Conservation (phyloP, 768 basidiomycete species). For the Gelatoporia subvermispora region DNA sequence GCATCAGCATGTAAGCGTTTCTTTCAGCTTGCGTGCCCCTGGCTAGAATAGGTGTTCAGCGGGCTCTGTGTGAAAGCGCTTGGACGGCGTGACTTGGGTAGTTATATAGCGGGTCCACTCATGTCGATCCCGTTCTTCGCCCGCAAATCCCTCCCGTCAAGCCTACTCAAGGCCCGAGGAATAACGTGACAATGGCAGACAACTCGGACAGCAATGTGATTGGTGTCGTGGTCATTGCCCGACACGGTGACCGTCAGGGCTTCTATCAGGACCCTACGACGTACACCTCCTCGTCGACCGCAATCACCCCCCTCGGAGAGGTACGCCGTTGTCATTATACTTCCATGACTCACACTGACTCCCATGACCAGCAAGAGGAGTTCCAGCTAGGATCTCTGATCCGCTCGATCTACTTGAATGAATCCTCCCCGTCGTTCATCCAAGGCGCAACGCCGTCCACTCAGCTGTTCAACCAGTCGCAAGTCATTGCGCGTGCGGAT, state of each 20-base stretch:
- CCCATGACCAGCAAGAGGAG: constrained; percentile 43
- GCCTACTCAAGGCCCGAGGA: background rate
- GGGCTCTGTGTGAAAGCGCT: too few species aligned
- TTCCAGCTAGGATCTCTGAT: constrained; percentile 50
- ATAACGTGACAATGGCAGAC: constrained; percentile 1
- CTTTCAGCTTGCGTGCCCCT: too few species aligned
- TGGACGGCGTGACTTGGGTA: too few species aligned
- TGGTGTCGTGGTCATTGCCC: constrained; percentile 21
- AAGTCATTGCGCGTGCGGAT: constrained; percentile 55
- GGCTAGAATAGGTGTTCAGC: too few species aligned
- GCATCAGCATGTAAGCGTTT: too few species aligned
- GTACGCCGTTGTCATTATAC: constrained; percentile 29
- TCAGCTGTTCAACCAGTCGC: constrained; percentile 30
- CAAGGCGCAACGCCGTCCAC: constrained; percentile 27
- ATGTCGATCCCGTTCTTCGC: constrained; percentile 51
- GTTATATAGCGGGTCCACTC: constrained; percentile 34
- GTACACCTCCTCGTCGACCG: constrained; percentile 51
- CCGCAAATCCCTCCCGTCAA: background rate
- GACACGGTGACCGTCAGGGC: constrained; percentile 31
- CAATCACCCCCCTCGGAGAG: constrained; percentile 66
- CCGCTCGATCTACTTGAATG: constrained; percentile 48
- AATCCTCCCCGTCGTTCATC: constrained; percentile 50
- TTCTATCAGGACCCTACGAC: constrained; percentile 62
- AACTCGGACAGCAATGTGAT: constrained; percentile 14
- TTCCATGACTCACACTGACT: background rate